phyloP scores from a whole-genome alignment of 768 basidiomycete genomes.

The Auricularia cornea region DNA sequence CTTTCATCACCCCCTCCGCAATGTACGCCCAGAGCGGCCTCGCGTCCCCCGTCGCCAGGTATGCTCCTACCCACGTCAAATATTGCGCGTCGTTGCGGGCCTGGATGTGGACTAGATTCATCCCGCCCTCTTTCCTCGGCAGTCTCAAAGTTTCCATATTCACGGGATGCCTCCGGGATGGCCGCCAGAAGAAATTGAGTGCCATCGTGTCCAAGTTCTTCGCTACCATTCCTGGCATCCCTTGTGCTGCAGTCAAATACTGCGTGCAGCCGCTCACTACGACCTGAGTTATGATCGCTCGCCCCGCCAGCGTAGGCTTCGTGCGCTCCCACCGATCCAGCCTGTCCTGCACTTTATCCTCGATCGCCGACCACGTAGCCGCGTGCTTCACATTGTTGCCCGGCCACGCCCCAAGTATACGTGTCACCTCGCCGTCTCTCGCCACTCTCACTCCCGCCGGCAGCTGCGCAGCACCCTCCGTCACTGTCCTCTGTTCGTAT shows the following conservation, averaged over 20 bases:
- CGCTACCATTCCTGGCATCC: slow-evolving; percentile 25
- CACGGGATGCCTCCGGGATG: neutral
- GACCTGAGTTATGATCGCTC: slow-evolving; percentile 19
- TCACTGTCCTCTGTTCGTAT: neutral
- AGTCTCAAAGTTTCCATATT: neutral
- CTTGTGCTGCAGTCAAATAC: slow-evolving; percentile 27
- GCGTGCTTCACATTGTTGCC: slow-evolving; percentile 20
- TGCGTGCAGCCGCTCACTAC: slow-evolving; percentile 20
- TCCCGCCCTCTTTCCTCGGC: neutral
- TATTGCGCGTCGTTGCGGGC: neutral
- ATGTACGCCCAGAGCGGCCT: neutral
- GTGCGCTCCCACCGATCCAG: slow-evolving; percentile 20
- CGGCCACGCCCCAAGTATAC: slow-evolving; percentile 26
- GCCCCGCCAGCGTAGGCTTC: slow-evolving; percentile 24
- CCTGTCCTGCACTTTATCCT: slow-evolving; percentile 19
- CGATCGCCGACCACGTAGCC: slow-evolving; percentile 17
- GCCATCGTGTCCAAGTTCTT: slow-evolving; percentile 13
- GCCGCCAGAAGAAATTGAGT: slow-evolving; percentile 23
- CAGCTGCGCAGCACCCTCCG: no score
- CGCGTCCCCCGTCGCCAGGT: neutral
- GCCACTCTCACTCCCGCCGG: slow-evolving; percentile 19
- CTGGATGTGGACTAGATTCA: neutral
- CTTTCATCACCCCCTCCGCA: neutral
- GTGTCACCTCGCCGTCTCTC: slow-evolving; percentile 18
- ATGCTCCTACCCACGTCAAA: neutral